phyloP scores from a whole-genome alignment of 2,329 filamentous ascomycete genomes.

The Scleromitrula shiraiana region DNA sequence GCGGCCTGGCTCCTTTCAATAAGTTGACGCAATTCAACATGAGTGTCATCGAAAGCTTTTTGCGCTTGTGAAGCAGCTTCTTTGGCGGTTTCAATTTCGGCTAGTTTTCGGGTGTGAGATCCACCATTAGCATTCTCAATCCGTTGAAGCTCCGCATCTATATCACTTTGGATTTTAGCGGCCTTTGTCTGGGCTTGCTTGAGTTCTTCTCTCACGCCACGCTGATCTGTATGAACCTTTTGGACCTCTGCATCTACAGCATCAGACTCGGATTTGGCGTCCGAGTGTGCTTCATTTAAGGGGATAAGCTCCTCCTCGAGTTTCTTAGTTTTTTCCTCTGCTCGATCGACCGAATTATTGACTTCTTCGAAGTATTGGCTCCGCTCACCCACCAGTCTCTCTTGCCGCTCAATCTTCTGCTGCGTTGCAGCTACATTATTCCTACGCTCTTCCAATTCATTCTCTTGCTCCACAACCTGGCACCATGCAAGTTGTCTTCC shows the following conservation, averaged over 20 bases:
- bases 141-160: conserved; percentile 49
- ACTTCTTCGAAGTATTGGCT: conserved; percentile 30
- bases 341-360: conserved; percentile 30
- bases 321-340: conserved; percentile 19
- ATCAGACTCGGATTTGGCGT: conserved; percentile 45
- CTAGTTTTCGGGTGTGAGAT: conserved; percentile 52
- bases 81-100: conserved; percentile 52
- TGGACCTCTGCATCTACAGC: conserved; percentile 45
- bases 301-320: conserved; percentile 31
- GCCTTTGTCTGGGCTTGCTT: conserved; percentile 43
- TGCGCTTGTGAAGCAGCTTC: conserved; percentile 39
- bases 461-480: conserved; percentile 73
- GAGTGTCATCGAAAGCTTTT: conserved; percentile 35
- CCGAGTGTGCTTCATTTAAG: conserved; percentile 38
- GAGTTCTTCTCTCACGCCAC: conserved; percentile 53
- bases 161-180: conserved; percentile 38
- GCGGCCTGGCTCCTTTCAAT: conserved; percentile 30
- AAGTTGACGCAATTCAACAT: conserved; percentile 31
- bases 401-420: conserved; percentile 31
- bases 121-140: conserved; percentile 64
- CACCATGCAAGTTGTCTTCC: conserved; percentile 73
- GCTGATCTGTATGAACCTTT: conserved; percentile 53
- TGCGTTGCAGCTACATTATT: conserved; percentile 29
- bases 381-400: conserved; percentile 43
- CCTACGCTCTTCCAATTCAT: conserved; percentile 37